Evolutionary conservation across 371 early-diverging fungal species (phyloP).

Genomic region (Mucor indicus): DNA sequence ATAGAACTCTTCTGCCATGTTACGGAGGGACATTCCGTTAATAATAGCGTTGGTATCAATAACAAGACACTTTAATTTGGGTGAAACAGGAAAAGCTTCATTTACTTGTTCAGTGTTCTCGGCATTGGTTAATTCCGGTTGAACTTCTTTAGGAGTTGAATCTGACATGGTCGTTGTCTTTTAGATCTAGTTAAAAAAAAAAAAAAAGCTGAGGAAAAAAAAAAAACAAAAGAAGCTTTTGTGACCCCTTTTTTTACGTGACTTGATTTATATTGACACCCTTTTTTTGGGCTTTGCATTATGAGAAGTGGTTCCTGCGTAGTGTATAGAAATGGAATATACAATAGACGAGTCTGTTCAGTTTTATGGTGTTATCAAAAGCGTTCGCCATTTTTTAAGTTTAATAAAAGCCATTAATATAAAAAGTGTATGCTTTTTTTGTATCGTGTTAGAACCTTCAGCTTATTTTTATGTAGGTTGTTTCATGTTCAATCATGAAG

Average conservation of each 20-base stretch:
- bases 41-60: conserved; percentile 67
- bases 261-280: too few relatives aligned
- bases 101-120: neutral
- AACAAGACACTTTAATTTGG: conserved; percentile 40
- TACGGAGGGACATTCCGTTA: conserved; percentile 38
- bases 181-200: neutral
- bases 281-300: too few relatives aligned
- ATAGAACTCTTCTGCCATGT: conserved; percentile 71
- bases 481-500: conserved; percentile 23
- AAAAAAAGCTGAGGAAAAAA: neutral
- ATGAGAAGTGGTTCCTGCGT: too few relatives aligned
- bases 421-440: conserved; percentile 7
- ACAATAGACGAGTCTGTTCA: conserved; percentile 1
- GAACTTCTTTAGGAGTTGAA: neutral
- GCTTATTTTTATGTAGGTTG: too few relatives aligned
- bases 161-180: conserved; percentile 6
- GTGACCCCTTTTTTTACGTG: too few relatives aligned
- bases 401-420: conserved; percentile 10
- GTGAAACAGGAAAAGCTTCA: too few relatives aligned
- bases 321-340: conserved; percentile 5
- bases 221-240: neutral
- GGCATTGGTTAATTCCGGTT: neutral
- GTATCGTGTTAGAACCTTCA: neutral
- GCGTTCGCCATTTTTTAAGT: neutral
- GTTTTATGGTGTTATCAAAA: conserved; percentile 14